Evolutionary conservation across 2,329 filamentous ascomycete genomes (phyloP).

Genomic region (Epichloe aotearoae): DNA sequence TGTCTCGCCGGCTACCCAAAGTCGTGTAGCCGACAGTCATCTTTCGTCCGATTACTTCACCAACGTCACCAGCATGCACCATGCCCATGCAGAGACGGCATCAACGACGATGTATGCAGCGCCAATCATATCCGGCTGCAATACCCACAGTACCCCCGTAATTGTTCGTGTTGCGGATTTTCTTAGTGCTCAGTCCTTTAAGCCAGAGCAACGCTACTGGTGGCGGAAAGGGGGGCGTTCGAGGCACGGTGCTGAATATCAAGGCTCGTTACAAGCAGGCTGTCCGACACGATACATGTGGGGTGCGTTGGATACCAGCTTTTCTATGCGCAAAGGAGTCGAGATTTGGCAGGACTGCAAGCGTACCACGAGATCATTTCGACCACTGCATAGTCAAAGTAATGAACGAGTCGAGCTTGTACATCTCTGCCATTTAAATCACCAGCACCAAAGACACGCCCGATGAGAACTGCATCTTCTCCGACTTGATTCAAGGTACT

Average conservation of each 20-base stretch:
- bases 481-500: conserved; percentile 38
- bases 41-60: conserved; percentile 55
- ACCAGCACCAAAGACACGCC: conserved; percentile 26
- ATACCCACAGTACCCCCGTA: conserved; percentile 52
- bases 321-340: conserved; percentile 43
- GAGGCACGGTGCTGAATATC: conserved; percentile 43
- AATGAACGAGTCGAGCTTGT: conserved; percentile 31
- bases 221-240: conserved; percentile 38
- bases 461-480: conserved; percentile 39
- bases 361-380: conserved; percentile 40
- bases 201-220: conserved; percentile 61
- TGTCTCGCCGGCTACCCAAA: not conserved
- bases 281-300: conserved; percentile 64
- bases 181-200: conserved; percentile 51
- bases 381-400: conserved; percentile 38
- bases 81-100: conserved; percentile 44
- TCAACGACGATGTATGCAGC: conserved; percentile 52
- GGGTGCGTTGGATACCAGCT: conserved; percentile 58
- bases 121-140: conserved; percentile 63
- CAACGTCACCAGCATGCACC: conserved; percentile 50
- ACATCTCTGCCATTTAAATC: conserved; percentile 33
- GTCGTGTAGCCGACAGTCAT: conserved; percentile 47
- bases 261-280: conserved; percentile 58
- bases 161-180: conserved; percentile 60
- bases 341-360: conserved; percentile 46